These are phyloP conservation scores for Sugiyamaella boreocaroliniensis DNA, from an alignment of 805 yeast species.

Conservation along the genomic window DNA sequence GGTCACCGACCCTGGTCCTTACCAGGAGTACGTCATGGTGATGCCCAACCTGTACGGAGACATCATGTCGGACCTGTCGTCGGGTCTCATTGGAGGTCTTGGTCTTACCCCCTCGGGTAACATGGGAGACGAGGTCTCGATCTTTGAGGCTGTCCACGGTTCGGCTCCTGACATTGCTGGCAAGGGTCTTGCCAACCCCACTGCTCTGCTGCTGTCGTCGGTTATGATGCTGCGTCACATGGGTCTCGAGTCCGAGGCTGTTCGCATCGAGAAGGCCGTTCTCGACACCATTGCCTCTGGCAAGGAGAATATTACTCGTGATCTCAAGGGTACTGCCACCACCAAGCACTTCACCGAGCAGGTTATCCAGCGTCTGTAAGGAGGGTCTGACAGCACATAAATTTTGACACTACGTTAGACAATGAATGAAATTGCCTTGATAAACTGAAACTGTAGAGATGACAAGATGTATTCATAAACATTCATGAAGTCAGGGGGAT, in stretches of 20 bases:
- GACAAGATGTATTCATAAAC: background rate
- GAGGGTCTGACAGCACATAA: background rate
- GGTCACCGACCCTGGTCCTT: conserved; percentile 82
- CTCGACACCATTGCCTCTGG: conserved; percentile 86
- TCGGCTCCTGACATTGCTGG: conserved; percentile 99
- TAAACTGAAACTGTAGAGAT: background rate
- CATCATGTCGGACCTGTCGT: conserved; percentile 94
- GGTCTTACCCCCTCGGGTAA: conserved; percentile 99
- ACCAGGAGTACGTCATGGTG: conserved; percentile 86
- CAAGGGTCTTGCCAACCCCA: conserved; percentile 97
- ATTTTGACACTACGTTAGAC: background rate
- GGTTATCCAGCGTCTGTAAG: conserved; percentile 70
- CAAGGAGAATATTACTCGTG: conserved; percentile 92
- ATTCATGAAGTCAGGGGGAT: too few species aligned
- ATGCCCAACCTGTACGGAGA: conserved; percentile 99
- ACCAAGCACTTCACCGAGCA: conserved; percentile 87
- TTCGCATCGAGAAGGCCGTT: conserved; percentile 82
- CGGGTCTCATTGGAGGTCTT: conserved; percentile 97
- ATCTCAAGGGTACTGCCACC: conserved; percentile 85
- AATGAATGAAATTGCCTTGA: background rate
- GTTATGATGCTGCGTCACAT: conserved; percentile 99
- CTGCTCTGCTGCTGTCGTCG: conserved; percentile 90
- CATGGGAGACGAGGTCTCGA: conserved; percentile 97
- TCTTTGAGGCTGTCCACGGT: conserved; percentile 99
- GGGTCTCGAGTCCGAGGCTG: conserved; percentile 79